A percentile compares a stretch with the other conserved stretches of the same genome.
Conservation (phyloP, 805 yeast species). For the Kluyveromyces dobzhanskii region DNA sequence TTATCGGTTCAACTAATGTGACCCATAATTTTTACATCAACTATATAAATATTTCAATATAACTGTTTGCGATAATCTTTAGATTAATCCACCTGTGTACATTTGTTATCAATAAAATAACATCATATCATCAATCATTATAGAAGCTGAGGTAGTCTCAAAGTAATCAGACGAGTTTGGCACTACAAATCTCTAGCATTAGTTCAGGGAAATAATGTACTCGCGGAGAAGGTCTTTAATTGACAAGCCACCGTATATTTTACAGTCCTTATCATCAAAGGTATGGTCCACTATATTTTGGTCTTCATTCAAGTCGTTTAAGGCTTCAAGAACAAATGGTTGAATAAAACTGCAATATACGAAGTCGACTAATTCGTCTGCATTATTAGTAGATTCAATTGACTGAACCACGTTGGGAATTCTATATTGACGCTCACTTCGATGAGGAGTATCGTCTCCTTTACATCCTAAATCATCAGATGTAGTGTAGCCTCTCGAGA, state of each 20-base stretch:
- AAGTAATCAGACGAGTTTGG: no score
- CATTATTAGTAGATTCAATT: constrained; percentile 16
- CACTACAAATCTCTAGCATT: no score
- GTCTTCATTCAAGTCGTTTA: constrained; percentile 24
- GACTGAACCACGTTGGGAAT: constrained; percentile 75
- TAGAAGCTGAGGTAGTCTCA: no score
- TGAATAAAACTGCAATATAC: constrained; percentile 74
- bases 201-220: constrained; percentile 22
- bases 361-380: constrained; percentile 44
- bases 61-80: constrained; percentile 5
- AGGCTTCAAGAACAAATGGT: constrained; percentile 40
- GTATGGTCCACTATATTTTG: constrained; percentile 13
- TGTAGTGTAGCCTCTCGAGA: constrained; percentile 70
- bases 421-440: constrained; percentile 45
- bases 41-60: constrained; percentile 3
- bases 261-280: constrained; percentile 32
- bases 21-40: constrained; percentile 3
- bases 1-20: constrained; percentile 1
- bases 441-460: constrained; percentile 81
- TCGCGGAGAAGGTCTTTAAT: constrained; percentile 39
- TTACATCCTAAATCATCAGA: constrained; percentile 73
- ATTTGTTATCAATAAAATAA: constrained; percentile 4
- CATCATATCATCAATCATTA: not conserved
- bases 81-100: constrained; percentile 5
- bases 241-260: constrained; percentile 33